These are phyloP conservation scores for Neonectria neomacrospora DNA, from an alignment of 2,329 filamentous ascomycete genomes.

Conservation along the genomic window DNA sequence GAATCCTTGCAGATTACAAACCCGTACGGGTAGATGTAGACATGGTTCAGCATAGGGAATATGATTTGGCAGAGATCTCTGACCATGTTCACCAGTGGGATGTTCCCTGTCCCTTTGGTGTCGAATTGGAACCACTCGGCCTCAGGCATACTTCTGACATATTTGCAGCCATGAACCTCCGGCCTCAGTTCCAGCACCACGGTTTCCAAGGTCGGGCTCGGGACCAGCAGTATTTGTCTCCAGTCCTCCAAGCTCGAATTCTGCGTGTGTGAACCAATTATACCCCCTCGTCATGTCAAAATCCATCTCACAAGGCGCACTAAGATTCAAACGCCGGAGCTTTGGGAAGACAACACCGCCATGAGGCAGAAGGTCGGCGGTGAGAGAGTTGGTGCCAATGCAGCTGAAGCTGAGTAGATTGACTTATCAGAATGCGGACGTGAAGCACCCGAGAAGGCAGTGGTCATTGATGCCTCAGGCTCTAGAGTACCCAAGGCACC, in stretches of 20 bases:
- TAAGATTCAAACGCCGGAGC: neutral
- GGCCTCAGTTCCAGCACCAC: constrained; percentile 6
- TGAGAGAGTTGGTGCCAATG: no score
- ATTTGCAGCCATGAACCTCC: no score
- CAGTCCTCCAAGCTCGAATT: constrained; percentile 1
- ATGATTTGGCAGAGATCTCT: neutral
- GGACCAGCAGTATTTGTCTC: neutral
- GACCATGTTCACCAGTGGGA: neutral
- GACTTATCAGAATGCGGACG: no score
- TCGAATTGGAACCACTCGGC: no score
- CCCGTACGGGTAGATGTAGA: constrained; percentile 31
- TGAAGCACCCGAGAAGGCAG: no score
- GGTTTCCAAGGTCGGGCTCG: neutral
- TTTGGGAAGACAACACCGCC: neutral
- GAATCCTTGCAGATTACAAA: neutral
- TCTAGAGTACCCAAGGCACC: no score
- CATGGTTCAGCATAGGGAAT: neutral
- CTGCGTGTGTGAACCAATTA: neutral
- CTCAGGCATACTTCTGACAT: no score
- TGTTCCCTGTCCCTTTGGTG: neutral
- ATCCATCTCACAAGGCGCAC: neutral
- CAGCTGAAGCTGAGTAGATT: no score
- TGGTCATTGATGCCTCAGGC: no score
- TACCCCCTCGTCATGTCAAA: neutral
- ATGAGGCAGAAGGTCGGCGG: neutral